Evolutionary conservation across 1,139 yeast species (phyloP).

Genomic region (Petasospora rhodanensis): DNA sequence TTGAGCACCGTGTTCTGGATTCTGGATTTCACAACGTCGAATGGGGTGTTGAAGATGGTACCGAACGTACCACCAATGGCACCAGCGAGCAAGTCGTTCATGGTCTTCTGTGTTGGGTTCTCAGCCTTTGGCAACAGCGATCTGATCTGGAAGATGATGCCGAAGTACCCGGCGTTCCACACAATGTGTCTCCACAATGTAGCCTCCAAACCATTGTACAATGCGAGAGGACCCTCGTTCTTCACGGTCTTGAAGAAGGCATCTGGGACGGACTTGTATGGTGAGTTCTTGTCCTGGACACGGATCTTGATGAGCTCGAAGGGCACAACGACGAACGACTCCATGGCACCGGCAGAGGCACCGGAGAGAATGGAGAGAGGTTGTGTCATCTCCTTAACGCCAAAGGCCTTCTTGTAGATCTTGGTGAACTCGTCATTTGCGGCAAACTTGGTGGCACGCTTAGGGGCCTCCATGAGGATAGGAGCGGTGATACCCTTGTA

Average conservation of each 20-base stretch:
- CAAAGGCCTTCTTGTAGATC: slow-evolving; percentile 70
- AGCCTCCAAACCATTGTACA: slow-evolving; percentile 94
- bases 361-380: slow-evolving; percentile 87
- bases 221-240: slow-evolving; percentile 73
- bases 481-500: slow-evolving; percentile 96
- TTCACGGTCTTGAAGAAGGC: slow-evolving; percentile 70
- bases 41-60: slow-evolving; percentile 90
- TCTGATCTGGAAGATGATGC: slow-evolving; percentile 87
- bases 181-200: slow-evolving; percentile 94
- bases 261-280: slow-evolving; percentile 81
- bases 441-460: slow-evolving; percentile 95
- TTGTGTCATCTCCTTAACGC: slow-evolving; percentile 68
- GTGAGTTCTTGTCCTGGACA: slow-evolving; percentile 82
- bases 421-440: slow-evolving; percentile 98
- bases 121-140: slow-evolving; percentile 73
- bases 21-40: slow-evolving; percentile 96
- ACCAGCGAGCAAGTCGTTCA: slow-evolving; percentile 88
- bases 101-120: slow-evolving; percentile 63
- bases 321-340: slow-evolving; percentile 94
- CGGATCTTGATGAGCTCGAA: slow-evolving; percentile 84
- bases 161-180: slow-evolving; percentile 99
- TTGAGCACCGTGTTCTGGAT: slow-evolving; percentile 81
- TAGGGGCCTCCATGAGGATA: slow-evolving; percentile 98
- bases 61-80: slow-evolving; percentile 96
- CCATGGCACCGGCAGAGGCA: slow-evolving; percentile 98